Evolutionary conservation across 768 basidiomycete genomes (phyloP).

Genomic region (Boletus insuetus): DNA sequence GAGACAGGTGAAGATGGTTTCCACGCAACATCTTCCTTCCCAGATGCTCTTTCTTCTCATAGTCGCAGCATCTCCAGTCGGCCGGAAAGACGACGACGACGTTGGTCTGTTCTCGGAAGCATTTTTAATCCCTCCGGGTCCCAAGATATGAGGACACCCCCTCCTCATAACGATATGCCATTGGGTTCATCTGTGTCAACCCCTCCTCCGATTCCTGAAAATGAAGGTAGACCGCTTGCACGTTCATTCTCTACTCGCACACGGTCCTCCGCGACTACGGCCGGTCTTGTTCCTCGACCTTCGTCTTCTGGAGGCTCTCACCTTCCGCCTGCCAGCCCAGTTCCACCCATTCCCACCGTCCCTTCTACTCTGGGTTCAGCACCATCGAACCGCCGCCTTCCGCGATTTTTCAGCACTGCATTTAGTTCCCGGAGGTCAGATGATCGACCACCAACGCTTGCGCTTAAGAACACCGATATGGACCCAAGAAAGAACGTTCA

Average conservation of each 20-base stretch:
- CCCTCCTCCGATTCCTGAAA: conserved; percentile 18
- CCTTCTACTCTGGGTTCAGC: conserved; percentile 31
- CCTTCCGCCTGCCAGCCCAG: conserved; percentile 20
- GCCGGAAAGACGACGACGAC: conserved; percentile 48
- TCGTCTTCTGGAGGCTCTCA: conserved; percentile 34
- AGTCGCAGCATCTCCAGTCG: conserved; percentile 31
- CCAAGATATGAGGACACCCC: conserved; percentile 27
- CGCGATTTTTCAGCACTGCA: conserved; percentile 66
- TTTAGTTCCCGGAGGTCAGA: conserved; percentile 59
- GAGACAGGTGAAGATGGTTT: conserved; percentile 41
- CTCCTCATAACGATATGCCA: conserved; percentile 23
- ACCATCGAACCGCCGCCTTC: conserved; percentile 62
- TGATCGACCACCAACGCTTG: conserved; percentile 41
- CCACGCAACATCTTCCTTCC: conserved; percentile 45
- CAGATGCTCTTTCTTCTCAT: conserved; percentile 39
- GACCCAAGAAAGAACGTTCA: conserved; percentile 39
- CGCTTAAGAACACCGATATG: conserved; percentile 37
- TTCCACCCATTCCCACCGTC: conserved; percentile 24
- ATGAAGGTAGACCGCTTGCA: conserved; percentile 16
- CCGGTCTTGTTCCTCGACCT: conserved; percentile 26
- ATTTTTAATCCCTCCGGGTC: conserved; percentile 33
- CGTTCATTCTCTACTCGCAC: conserved; percentile 28
- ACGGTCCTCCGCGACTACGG: conserved; percentile 11
- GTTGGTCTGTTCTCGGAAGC: conserved; percentile 71
- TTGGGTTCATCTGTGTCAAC: conserved; percentile 17